phyloP scores from a whole-genome alignment of 2,329 filamentous ascomycete species.

The Byssoonygena ceratinophila region DNA sequence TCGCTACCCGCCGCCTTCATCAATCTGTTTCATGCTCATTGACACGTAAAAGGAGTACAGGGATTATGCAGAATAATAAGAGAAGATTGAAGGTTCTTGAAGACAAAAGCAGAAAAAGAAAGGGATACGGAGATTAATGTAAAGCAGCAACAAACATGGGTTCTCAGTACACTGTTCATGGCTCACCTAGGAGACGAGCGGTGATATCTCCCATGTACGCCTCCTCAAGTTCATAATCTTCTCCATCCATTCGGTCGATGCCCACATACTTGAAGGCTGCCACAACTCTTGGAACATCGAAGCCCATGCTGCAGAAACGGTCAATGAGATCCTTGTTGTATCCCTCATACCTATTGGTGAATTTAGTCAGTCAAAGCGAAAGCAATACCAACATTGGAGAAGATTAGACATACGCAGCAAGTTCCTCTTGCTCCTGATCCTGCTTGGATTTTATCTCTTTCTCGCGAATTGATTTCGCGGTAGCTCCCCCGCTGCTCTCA shows the following conservation, averaged over 20 bases:
- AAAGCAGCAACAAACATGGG: constrained; percentile 5
- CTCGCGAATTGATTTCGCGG: constrained; percentile 44
- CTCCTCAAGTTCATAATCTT: constrained; percentile 78
- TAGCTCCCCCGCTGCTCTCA: constrained; percentile 44
- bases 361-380: constrained; percentile 22
- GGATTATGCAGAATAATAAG: not conserved
- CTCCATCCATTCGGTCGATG: constrained; percentile 65
- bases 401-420: constrained; percentile 41
- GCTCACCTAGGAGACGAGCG: constrained; percentile 70
- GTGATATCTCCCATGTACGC: constrained; percentile 86
- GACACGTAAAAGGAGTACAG: constrained; percentile 8
- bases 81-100: not conserved
- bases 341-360: constrained; percentile 58
- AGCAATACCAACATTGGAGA: not conserved
- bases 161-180: constrained; percentile 31
- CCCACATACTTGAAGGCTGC: constrained; percentile 70
- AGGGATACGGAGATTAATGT: constrained; percentile 1
- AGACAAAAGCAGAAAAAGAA: not conserved
- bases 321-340: constrained; percentile 78
- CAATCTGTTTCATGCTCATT: constrained; percentile 13
- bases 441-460: constrained; percentile 47
- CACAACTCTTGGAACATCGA: constrained; percentile 76
- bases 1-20: constrained; percentile 19
- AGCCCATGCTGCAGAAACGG: constrained; percentile 82
- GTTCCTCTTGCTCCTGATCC: constrained; percentile 46